These are phyloP conservation scores for Sclerotinia sclerotiorum DNA, from an alignment of 2,329 filamentous ascomycete species.

Conservation along the genomic window DNA sequence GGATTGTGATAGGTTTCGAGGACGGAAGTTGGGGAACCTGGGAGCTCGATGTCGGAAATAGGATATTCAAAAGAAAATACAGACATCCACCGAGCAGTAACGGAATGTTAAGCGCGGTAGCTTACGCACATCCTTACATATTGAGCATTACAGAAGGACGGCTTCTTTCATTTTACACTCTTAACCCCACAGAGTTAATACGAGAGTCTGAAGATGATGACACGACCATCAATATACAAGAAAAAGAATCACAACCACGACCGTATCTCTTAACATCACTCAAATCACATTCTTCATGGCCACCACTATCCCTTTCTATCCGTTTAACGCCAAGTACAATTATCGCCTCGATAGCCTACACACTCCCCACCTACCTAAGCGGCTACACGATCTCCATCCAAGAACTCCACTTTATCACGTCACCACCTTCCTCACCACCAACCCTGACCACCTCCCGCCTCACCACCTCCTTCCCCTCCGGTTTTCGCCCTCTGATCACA, in stretches of 20 bases:
- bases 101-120: constrained; percentile 62
- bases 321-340: constrained; percentile 63
- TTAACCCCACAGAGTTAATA: not conserved
- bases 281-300: constrained; percentile 74
- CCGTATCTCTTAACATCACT: constrained; percentile 69
- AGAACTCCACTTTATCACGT: constrained; percentile 48
- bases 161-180: constrained; percentile 71
- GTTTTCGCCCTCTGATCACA: constrained; percentile 12
- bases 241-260: constrained; percentile 2
- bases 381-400: constrained; percentile 94
- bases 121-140: constrained; percentile 72
- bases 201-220: not conserved
- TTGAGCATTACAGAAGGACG: constrained; percentile 75
- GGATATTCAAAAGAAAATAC: constrained; percentile 30
- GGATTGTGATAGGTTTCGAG: constrained; percentile 67
- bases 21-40: constrained; percentile 74
- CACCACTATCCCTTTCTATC: constrained; percentile 80
- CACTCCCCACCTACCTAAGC: constrained; percentile 69
- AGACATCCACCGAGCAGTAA: constrained; percentile 36
- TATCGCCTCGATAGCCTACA: constrained; percentile 84
- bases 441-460: constrained; percentile 12
- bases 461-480: not conserved
- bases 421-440: constrained; percentile 2
- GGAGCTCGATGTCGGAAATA: constrained; percentile 51
- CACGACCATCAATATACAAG: not conserved